Base-by-base conservation (phyloP, 805 yeast genomes). In the Candida rishiriensis region DNA sequence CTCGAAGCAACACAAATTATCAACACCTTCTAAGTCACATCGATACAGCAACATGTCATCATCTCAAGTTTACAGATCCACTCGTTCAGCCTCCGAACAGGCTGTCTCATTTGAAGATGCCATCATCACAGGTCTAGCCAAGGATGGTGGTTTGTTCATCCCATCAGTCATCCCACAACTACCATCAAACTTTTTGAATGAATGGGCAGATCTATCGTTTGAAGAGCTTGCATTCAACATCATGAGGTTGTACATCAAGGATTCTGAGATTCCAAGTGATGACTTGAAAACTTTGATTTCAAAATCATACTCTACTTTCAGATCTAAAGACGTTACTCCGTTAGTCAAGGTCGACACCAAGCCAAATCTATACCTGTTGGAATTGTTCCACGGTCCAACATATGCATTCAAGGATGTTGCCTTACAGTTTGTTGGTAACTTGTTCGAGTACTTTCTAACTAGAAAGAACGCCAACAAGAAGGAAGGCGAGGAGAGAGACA, bases 391-490 rank as follows among this genome's bases (percentile, higher is more conserved):
- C 63, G 99, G 99, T 32, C 99, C 99, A 52, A 93, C 99, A 3
- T 93, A 91, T 61, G 99, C 99, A 13, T 93, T 93, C 75, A 93
- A 93, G 68, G 99, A 93, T 65, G 99, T 93, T 52, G 99, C 99
- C 4, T 76, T 93, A 61, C 99, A 93, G 67, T 91, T 93, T 66
- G 95, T 93, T 39, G 99, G 99, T 56, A 93, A 93, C 71, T 73
- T 93, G 54, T 93, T 93, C 65, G 99, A 93, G 69, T 93, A 78
- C 69, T 93, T 93, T 68, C 72, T 93, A 57, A 71, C 75, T 47
- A 83, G 96, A 67, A 77, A 79, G 56, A 93, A 93, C 60, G 68
- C 71, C 8, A 63, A 59, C 40, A 73, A 76, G 51, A 49, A 58
- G n/a, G 70, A 64, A 18, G 61, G 55, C 16, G 76, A 75, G 47